Conservation (phyloP, 192 early-diverging fungal species). For the Powellomyces hirtus region DNA sequence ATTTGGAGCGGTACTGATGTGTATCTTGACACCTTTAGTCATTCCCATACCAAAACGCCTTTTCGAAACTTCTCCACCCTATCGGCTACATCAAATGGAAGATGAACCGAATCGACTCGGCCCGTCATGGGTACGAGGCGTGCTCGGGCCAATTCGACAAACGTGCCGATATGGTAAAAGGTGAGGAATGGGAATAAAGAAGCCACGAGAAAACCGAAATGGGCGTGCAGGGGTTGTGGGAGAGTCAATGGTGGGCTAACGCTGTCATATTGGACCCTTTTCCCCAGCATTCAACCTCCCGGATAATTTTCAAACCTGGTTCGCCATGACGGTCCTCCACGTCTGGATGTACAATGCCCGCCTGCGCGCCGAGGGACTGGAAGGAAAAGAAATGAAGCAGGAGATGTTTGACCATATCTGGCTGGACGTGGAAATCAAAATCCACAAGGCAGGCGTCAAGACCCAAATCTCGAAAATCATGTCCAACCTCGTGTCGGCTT, state of each 20-base stretch:
- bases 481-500: conserved; percentile 77
- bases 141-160: conserved; percentile 44
- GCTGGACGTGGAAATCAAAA: conserved; percentile 80
- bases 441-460: conserved; percentile 74
- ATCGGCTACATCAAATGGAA: conserved; percentile 44
- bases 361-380: conserved; percentile 36
- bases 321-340: conserved; percentile 82
- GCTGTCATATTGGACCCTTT: too few relatives aligned
- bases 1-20: neutral
- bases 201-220: too few relatives aligned
- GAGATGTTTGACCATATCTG: conserved; percentile 86
- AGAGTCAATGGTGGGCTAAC: too few relatives aligned
- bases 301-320: conserved; percentile 95
- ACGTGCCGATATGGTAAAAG: conserved; percentile 25
- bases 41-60: conserved; percentile 14
- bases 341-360: conserved; percentile 93
- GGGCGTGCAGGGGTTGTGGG: too few relatives aligned
- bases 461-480: conserved; percentile 73
- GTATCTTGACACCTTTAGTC: neutral
- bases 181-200: too few relatives aligned
- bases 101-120: conserved; percentile 48
- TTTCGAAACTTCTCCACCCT: conserved; percentile 32
- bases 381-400: conserved; percentile 78
- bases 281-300: conserved; percentile 53
- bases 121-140: conserved; percentile 38